Conservation (phyloP, 2,329 filamentous ascomycete genomes). For the Xylaria arbuscula region DNA sequence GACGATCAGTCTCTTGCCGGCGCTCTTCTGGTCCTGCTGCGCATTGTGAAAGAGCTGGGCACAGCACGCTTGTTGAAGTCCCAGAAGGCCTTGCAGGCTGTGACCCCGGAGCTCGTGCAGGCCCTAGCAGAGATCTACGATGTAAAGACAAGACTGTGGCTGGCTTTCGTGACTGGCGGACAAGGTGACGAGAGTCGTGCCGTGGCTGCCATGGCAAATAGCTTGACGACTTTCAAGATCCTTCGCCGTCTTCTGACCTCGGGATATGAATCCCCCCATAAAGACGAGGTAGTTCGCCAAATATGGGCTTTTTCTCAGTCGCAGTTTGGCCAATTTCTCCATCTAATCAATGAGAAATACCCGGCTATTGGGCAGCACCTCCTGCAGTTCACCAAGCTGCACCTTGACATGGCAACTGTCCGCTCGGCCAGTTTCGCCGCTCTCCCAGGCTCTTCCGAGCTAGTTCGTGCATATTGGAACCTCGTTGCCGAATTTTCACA, state of each 20-base stretch:
- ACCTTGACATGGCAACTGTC: constrained; percentile 82
- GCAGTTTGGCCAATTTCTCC: constrained; percentile 82
- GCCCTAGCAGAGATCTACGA: constrained; percentile 83
- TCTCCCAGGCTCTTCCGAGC: constrained; percentile 80
- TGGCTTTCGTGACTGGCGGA: constrained; percentile 66
- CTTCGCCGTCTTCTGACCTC: constrained; percentile 81
- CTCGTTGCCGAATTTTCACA: constrained; percentile 81
- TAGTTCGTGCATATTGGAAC: constrained; percentile 87
- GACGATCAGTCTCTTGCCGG: constrained; percentile 75
- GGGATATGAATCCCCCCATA: constrained; percentile 86
- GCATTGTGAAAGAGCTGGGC: constrained; percentile 90
- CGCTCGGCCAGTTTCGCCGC: constrained; percentile 87
- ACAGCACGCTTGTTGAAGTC: constrained; percentile 81
- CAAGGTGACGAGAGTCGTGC: constrained; percentile 69
- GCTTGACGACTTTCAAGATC: constrained; percentile 80
- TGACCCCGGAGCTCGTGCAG: constrained; percentile 86
- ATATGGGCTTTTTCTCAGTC: constrained; percentile 84
- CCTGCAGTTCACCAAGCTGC: constrained; percentile 90
- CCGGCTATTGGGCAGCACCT: constrained; percentile 79
- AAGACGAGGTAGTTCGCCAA: constrained; percentile 77
- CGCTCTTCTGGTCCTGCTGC: constrained; percentile 79
- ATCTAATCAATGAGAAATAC: constrained; percentile 58
- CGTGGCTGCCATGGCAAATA: constrained; percentile 77
- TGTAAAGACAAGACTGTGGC: constrained; percentile 77
- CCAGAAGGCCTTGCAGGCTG: constrained; percentile 78